Conservation (phyloP, 2,329 filamentous ascomycete species). For the Xylaria sp. region DNA sequence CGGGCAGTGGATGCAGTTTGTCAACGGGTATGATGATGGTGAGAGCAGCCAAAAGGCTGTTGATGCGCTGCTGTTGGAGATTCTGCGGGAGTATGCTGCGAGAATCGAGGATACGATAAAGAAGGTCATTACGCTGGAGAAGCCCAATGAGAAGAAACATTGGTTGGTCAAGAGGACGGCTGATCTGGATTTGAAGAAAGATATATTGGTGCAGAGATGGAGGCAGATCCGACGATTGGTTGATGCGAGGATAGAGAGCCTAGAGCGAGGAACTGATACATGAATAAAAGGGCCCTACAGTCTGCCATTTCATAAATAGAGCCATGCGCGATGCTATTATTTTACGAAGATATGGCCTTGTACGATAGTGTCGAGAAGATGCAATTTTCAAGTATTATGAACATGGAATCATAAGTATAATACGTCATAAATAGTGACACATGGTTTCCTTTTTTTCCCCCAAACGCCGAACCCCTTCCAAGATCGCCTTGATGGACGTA, state of each 20-base stretch:
- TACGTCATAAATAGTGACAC: no score
- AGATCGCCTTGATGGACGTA: background rate
- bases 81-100: conserved; percentile 47
- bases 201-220: conserved; percentile 49
- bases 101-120: conserved; percentile 42
- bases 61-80: conserved; percentile 45
- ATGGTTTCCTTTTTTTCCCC: background rate
- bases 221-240: conserved; percentile 49
- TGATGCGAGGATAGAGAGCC: conserved; percentile 44
- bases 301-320: background rate
- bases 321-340: background rate
- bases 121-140: conserved; percentile 36
- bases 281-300: background rate
- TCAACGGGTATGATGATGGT: conserved; percentile 53
- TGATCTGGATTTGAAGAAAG: conserved; percentile 40
- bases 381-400: background rate
- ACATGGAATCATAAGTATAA: no score
- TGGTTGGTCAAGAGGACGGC: no score
- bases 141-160: conserved; percentile 14
- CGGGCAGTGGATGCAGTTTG: conserved; percentile 53
- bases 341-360: background rate
- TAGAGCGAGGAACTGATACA: conserved; percentile 25
- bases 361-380: background rate
- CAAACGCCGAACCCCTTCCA: conserved; percentile 16
- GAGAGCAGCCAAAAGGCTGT: conserved; percentile 49